Percentiles rank a stretch among this genome's conserved stretches.
Conservation (phyloP, 2,329 filamentous ascomycete species). For the Penicillium griseofulvum region DNA sequence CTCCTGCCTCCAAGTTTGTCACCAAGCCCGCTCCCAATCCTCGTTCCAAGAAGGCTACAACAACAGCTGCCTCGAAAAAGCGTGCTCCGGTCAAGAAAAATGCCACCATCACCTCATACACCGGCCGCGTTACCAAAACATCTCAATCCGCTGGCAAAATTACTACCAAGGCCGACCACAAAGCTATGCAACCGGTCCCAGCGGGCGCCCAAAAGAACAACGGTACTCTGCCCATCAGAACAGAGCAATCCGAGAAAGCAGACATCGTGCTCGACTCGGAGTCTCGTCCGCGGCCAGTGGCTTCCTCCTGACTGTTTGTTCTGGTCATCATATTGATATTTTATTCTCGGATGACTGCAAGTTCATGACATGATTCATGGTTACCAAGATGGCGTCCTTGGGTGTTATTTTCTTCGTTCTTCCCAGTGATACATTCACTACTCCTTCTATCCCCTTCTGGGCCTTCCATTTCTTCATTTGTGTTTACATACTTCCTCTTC, state of each 20-base stretch:
- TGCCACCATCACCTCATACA: conserved; percentile 5
- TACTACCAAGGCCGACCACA: conserved; percentile 30
- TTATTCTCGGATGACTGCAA: neutral
- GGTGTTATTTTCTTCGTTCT: conserved; percentile 7
- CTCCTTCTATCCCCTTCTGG: neutral
- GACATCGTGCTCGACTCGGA: neutral
- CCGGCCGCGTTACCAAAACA: conserved; percentile 35
- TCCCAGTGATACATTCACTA: conserved; percentile 3
- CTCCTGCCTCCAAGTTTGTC: neutral
- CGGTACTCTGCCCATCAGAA: conserved; percentile 32
- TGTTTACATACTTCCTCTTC: conserved; percentile 14
- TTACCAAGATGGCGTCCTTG: conserved; percentile 5
- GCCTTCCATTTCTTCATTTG: neutral
- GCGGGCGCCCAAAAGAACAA: conserved; percentile 38
- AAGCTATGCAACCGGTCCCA: conserved; percentile 38
- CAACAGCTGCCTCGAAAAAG: conserved; percentile 6
- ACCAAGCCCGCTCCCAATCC: neutral
- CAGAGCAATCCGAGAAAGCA: neutral
- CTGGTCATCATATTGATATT: conserved; percentile 2
- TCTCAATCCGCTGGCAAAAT: conserved; percentile 17
- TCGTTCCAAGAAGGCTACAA: conserved; percentile 18
- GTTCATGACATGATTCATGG: conserved; percentile 18
- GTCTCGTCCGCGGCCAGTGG: neutral
- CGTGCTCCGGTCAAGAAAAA: conserved; percentile 5
- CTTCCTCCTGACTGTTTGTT: conserved; percentile 7